Conservation (phyloP, 2,329 filamentous ascomycete species). For the Colletotrichum aenigma region DNA sequence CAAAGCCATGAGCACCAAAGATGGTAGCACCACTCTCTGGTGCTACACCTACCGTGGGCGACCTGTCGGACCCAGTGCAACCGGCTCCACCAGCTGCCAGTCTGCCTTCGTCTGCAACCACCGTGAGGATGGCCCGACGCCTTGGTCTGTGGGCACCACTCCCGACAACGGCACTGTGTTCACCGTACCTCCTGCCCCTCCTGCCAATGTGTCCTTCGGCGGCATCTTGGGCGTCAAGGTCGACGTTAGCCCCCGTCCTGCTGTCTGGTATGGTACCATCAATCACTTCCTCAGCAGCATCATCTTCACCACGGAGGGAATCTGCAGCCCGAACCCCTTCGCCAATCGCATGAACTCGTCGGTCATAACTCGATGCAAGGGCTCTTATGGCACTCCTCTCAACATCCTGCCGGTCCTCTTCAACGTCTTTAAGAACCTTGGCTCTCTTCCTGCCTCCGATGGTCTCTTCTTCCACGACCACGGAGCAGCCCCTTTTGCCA, state of each 20-base stretch:
- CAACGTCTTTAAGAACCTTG: slow-evolving; percentile 18
- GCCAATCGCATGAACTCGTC: slow-evolving; percentile 13
- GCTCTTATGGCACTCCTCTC: slow-evolving; percentile 2
- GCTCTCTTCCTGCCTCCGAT: slow-evolving; percentile 1
- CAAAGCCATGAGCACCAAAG: slow-evolving; percentile 42
- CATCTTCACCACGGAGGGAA: neutral
- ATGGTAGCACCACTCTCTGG: slow-evolving; percentile 40
- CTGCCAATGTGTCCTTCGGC: neutral
- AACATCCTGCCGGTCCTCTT: slow-evolving; percentile 17
- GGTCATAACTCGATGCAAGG: slow-evolving; percentile 14
- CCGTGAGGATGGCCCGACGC: slow-evolving; percentile 26
- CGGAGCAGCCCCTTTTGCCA: slow-evolving; percentile 9
- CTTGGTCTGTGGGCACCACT: neutral
- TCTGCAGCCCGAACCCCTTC: slow-evolving; percentile 15
- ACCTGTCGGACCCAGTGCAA: slow-evolving; percentile 38
- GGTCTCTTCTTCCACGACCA: neutral
- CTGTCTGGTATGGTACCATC: slow-evolving; percentile 14
- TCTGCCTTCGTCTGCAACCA: slow-evolving; percentile 47
- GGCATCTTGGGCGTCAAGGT: neutral
- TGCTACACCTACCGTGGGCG: slow-evolving; percentile 47
- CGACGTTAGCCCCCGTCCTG: slow-evolving; percentile 10
- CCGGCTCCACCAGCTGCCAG: slow-evolving; percentile 43
- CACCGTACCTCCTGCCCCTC: neutral
- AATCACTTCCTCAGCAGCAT: slow-evolving; percentile 14
- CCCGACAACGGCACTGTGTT: neutral